These are phyloP conservation scores for Acanthamoeba castellanii DNA, from an alignment of 208 protist species.

Conservation along the genomic window DNA sequence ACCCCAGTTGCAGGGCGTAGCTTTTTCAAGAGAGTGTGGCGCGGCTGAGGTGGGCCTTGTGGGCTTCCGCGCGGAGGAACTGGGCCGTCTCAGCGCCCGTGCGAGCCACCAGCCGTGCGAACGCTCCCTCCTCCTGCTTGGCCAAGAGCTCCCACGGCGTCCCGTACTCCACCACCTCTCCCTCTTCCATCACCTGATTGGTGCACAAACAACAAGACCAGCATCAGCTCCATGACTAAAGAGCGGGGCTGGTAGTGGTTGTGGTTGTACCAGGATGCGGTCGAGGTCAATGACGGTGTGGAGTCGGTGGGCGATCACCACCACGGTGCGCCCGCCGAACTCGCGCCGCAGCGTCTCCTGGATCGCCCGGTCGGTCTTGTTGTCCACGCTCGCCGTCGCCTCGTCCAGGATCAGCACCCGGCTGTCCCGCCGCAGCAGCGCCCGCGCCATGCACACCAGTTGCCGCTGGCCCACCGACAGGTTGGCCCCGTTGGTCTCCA, in stretches of 20 bases:
- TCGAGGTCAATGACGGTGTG: slow-evolving; percentile 86
- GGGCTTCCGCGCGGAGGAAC: background rate
- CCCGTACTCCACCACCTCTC: slow-evolving; percentile 37
- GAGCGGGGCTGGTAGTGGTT: too few species aligned
- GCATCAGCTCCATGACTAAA: background rate
- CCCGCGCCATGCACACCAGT: slow-evolving; percentile 83
- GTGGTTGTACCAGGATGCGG: background rate
- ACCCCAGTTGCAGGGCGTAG: too few species aligned
- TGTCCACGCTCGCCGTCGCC: slow-evolving; percentile 85
- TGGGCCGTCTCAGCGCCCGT: background rate
- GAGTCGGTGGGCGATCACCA: slow-evolving; percentile 87
- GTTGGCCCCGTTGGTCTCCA: slow-evolving; percentile 78
- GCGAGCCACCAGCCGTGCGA: background rate
- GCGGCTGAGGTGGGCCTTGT: background rate
- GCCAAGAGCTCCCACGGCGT: background rate
- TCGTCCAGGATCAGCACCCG: slow-evolving; percentile 87
- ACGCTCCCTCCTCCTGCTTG: background rate
- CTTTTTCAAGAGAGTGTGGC: too few species aligned
- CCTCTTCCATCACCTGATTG: slow-evolving; percentile 19
- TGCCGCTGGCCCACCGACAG: slow-evolving; percentile 88
- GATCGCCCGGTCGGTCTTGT: slow-evolving; percentile 86
- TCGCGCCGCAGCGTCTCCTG: slow-evolving; percentile 88
- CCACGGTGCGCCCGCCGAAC: slow-evolving; percentile 85
- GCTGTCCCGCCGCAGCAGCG: slow-evolving; percentile 76
- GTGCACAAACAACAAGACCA: background rate